Evolutionary conservation across 306 rosid genomes (phyloP).

Genomic region (Vigna unguiculata): DNA sequence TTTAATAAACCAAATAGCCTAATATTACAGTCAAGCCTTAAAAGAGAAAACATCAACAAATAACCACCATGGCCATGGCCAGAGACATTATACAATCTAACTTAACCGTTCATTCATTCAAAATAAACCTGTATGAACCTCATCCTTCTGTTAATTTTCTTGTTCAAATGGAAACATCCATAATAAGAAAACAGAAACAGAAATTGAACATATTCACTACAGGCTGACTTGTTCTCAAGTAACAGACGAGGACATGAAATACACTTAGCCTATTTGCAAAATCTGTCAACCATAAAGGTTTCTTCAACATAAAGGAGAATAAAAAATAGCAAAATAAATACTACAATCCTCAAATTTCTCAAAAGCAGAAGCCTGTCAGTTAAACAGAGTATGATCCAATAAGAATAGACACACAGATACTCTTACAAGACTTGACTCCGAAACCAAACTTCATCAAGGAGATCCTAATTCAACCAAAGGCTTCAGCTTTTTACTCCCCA

Average conservation of each 20-base stretch:
- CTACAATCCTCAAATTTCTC: slow-evolving; percentile 9
- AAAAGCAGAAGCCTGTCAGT: not conserved
- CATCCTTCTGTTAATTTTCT: slow-evolving; percentile 6
- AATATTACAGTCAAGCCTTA: not conserved
- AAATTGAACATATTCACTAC: slow-evolving; percentile 19
- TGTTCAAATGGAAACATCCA: slow-evolving; percentile 3
- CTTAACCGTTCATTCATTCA: not conserved
- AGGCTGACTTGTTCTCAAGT: not conserved
- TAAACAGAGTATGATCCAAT: slow-evolving; percentile 2
- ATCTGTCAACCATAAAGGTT: not conserved
- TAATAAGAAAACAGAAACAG: not conserved
- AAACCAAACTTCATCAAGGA: slow-evolving; percentile 15
- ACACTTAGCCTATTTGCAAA: not conserved
- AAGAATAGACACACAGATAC: not conserved
- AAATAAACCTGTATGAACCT: not conserved
- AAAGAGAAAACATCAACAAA: slow-evolving; percentile 24
- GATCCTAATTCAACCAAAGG: slow-evolving; percentile 11
- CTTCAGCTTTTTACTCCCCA: slow-evolving; percentile 3
- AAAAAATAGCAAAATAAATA: not conserved
- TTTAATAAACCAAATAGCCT: not conserved
- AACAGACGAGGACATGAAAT: not conserved
- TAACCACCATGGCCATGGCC: not conserved
- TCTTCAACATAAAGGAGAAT: slow-evolving; percentile 11
- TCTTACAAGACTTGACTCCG: not conserved
- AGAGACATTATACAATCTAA: not conserved